Evolutionary conservation across 176 grass and related monocot species (phyloP), one percentile per base, ranked within the genome.

Genomic region (Musa troglodytarum): DNA sequence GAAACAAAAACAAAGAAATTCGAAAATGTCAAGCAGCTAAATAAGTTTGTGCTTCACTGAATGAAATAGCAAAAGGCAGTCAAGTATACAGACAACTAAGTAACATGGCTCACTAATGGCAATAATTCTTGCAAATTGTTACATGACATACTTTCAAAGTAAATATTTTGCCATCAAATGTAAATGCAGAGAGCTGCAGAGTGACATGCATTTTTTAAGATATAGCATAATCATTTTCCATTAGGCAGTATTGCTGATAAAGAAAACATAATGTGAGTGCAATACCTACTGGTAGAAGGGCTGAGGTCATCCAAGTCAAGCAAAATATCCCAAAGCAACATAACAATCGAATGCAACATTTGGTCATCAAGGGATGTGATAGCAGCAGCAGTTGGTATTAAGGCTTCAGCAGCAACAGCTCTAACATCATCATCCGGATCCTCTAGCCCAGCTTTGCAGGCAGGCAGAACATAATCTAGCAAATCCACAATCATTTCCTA

Each of bases 281-380:
- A 49, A 29, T 74, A 99, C 95, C 95, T 99, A 90, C 95, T 99
- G 71, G 95, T 99, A 53, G 95, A 99, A 53, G 95, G 95, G 69
- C 95, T 99, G 63, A 99, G 82, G 78, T 99, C 95, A 81, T 99
- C 95, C 77, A 99, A 87, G 66, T 99, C 95, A 53, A 99, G 88
- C 81, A 99, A 84, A 87, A 99, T 99, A 82, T 99, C 95, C 95
- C 95, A 99, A 82, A 99, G 91, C 82, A 94, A 79, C 95, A 99
- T 94, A 50, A 99, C 86, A 84, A 98, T 84, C 14, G 90, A 85
- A 82, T 89, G 85, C 50, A 98, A 66, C 66, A 89, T 82, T 82
- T 87, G 82, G 81, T 98, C 90, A 85, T 93, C 86, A 73, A 91
- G 88, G 20, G 88, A 88, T 84, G 91, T 88, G 76, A 98, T 83